These are phyloP conservation scores for Aurifilum marmelostoma DNA, from an alignment of 2,329 filamentous ascomycete species.

Conservation along the genomic window DNA sequence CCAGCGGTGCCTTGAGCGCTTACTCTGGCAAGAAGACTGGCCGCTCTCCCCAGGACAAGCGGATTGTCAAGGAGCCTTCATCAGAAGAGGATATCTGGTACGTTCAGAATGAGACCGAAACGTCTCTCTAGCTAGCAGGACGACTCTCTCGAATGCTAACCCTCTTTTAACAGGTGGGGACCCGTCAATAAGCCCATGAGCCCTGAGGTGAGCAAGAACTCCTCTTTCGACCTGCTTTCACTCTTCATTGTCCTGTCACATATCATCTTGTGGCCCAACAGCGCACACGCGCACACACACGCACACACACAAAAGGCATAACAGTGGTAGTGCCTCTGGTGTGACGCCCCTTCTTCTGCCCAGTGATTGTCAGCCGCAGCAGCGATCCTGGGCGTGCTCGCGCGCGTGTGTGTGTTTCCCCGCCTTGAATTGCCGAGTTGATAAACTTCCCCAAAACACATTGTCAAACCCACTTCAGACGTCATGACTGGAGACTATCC, in stretches of 20 bases:
- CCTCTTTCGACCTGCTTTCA: slow-evolving; percentile 15
- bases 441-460: slow-evolving; percentile 3
- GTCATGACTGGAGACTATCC: slow-evolving; percentile 27
- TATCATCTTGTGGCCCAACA: neutral
- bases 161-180: slow-evolving; percentile 63
- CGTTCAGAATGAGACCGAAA: neutral
- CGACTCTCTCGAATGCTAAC: slow-evolving; percentile 38
- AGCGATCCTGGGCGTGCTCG: slow-evolving; percentile 9
- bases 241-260: too few species aligned
- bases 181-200: slow-evolving; percentile 99
- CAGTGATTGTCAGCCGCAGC: slow-evolving; percentile 30
- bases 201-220: slow-evolving; percentile 75
- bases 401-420: too few species aligned
- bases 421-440: slow-evolving; percentile 23
- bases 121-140: slow-evolving; percentile 7
- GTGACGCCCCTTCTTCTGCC: neutral
- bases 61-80: slow-evolving; percentile 87
- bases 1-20: slow-evolving; percentile 89
- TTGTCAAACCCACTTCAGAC: slow-evolving; percentile 2
- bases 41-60: slow-evolving; percentile 95
- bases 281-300: neutral
- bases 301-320: neutral
- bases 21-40: slow-evolving; percentile 99
- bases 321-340: neutral
- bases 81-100: slow-evolving; percentile 90